Conservation (phyloP, 225 moss, liverwort and hornwort species). For the Pseudoscleropodium purum region DNA sequence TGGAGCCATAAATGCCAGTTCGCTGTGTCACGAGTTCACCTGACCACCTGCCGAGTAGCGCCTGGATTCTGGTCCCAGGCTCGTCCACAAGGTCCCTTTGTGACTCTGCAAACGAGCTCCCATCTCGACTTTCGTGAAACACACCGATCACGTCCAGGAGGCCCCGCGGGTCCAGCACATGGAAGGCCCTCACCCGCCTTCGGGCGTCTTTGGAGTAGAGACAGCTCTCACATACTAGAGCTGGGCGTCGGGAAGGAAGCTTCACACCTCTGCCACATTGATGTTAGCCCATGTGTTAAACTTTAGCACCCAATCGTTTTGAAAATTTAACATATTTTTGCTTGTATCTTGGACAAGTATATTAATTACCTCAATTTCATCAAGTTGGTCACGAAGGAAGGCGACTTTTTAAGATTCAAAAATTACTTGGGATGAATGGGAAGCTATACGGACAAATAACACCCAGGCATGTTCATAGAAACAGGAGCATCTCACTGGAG, state of each 20-base stretch:
- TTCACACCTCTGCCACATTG: constrained; percentile 66
- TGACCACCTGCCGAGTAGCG: constrained; percentile 73
- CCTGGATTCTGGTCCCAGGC: constrained; percentile 35
- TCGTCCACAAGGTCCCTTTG: constrained; percentile 23
- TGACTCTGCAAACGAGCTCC: constrained; percentile 34
- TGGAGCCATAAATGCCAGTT: constrained; percentile 82
- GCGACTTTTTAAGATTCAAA: neutral
- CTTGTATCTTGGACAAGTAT: neutral
- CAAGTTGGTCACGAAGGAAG: neutral
- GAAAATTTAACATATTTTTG: neutral
- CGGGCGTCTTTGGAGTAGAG: constrained; percentile 60
- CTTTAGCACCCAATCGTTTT: neutral
- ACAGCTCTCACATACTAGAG: constrained; percentile 93
- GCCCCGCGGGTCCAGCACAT: constrained; percentile 84
- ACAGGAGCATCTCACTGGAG: neutral
- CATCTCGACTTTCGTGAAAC: constrained; percentile 66
- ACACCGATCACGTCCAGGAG: constrained; percentile 81
- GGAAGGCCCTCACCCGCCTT: constrained; percentile 71
- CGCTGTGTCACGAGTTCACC: constrained; percentile 65
- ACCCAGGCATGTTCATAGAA: neutral
- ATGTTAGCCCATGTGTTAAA: neutral
- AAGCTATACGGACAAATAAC: neutral
- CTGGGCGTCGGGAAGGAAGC: constrained; percentile 86
- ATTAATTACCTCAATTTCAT: neutral
- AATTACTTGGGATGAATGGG: too few species aligned